Conservation (phyloP, 257 asterid genomes). For the Gentiana macrophylla region DNA sequence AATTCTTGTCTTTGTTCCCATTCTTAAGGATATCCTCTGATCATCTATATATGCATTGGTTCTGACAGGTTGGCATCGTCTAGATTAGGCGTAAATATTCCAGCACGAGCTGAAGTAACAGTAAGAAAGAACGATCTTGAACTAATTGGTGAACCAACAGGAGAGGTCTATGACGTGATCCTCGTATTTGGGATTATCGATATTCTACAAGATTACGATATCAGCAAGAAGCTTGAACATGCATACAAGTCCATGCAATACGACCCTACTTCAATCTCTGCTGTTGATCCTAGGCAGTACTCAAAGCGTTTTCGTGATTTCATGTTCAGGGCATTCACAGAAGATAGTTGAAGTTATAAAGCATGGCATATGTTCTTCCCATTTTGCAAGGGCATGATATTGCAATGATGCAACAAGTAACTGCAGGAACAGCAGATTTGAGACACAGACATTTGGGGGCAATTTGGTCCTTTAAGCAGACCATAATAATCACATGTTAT, state of each 20-base stretch:
- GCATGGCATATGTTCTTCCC: neutral
- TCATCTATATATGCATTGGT: neutral
- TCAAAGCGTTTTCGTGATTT: conserved; percentile 75
- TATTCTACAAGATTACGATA: conserved; percentile 80
- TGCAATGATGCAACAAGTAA: conserved; percentile 4
- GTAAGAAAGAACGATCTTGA: conserved; percentile 38
- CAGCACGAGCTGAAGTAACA: conserved; percentile 70
- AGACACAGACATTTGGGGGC: neutral
- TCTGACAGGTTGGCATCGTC: conserved; percentile 34
- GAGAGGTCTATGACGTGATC: conserved; percentile 68
- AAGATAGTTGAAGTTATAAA: conserved; percentile 33
- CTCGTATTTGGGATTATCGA: conserved; percentile 80
- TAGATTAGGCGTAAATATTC: conserved; percentile 53
- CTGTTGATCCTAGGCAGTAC: conserved; percentile 84
- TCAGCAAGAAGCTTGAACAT: conserved; percentile 92
- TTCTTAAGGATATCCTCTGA: neutral
- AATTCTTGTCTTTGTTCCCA: neutral
- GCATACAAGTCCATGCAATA: conserved; percentile 84
- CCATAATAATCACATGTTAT: too few species aligned
- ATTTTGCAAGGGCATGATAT: conserved; percentile 5
- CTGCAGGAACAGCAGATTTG: conserved; percentile 2
- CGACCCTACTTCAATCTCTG: conserved; percentile 86
- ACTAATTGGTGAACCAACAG: conserved; percentile 70
- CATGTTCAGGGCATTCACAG: conserved; percentile 58
- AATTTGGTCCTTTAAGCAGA: too few species aligned